Evolutionary conservation across 768 basidiomycete genomes (phyloP).

Genomic region (Leucogyrophana mollusca): DNA sequence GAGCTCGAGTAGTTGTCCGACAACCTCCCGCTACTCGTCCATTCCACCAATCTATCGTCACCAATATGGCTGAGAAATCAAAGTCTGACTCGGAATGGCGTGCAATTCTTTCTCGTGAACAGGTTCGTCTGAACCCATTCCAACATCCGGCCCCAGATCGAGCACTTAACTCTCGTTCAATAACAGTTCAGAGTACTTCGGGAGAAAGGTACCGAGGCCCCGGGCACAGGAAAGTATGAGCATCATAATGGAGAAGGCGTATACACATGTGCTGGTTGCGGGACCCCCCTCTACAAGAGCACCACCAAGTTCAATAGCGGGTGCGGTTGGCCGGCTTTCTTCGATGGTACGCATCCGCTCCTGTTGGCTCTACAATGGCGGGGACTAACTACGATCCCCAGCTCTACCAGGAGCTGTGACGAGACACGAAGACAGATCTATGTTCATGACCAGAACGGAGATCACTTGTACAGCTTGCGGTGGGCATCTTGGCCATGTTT

Average conservation of each 20-base stretch:
- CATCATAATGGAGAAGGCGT: constrained; percentile 63
- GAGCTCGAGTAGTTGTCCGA: no score
- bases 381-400: constrained; percentile 24
- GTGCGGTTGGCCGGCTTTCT: constrained; percentile 98
- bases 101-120: constrained; percentile 75
- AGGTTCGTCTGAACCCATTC: constrained; percentile 48
- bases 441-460: constrained; percentile 75
- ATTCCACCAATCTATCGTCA: not conserved
- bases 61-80: constrained; percentile 9
- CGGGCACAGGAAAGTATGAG: constrained; percentile 81
- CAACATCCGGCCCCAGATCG: not conserved
- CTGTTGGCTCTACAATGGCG: not conserved
- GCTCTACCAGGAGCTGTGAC: constrained; percentile 88
- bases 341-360: constrained; percentile 59
- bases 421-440: constrained; percentile 54
- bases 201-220: constrained; percentile 81
- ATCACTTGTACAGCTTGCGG: constrained; percentile 90
- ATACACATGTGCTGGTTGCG: constrained; percentile 79
- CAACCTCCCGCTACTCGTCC: not conserved
- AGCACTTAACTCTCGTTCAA: not conserved
- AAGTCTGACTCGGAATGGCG: constrained; percentile 84
- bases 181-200: constrained; percentile 80
- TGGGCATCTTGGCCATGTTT: constrained; percentile 93
- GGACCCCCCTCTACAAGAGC: constrained; percentile 83
- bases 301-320: constrained; percentile 90